A percentile compares a stretch with the other conserved stretches of the same genome.
Evolutionary conservation across 148 eudicot species (phyloP).

Genomic region (Vaccinium myrtillus): DNA sequence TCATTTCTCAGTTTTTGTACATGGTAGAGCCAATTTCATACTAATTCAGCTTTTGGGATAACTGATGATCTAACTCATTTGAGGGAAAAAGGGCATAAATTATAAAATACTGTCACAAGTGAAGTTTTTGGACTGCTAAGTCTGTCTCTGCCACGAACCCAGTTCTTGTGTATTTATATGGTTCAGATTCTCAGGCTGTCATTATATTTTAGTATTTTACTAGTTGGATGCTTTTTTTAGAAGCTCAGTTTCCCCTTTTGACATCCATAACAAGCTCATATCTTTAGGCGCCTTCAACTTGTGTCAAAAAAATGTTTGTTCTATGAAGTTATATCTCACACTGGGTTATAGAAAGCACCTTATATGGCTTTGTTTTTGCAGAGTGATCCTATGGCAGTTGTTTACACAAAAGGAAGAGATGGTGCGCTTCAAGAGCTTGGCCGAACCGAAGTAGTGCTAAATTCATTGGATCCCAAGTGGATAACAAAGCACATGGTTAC

Average conservation of each 20-base stretch:
- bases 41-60: background rate
- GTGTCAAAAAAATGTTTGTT: background rate
- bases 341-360: conserved; percentile 10
- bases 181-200: background rate
- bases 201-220: background rate
- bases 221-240: background rate
- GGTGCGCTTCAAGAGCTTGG: conserved; percentile 89
- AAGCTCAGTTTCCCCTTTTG: background rate
- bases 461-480: conserved; percentile 87
- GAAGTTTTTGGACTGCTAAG: background rate
- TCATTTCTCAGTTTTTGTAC: background rate
- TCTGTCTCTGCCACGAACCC: background rate
- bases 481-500: conserved; percentile 59
- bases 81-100: background rate
- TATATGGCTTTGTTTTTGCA: conserved; percentile 29
- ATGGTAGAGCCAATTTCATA: background rate
- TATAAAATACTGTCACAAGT: background rate
- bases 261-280: background rate
- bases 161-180: background rate
- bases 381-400: conserved; percentile 96
- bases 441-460: conserved; percentile 87
- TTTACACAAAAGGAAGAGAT: conserved; percentile 78
- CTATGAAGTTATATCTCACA: background rate
- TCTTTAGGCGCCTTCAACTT: background rate
- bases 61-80: background rate